Evolutionary conservation across 2,329 filamentous ascomycete species (phyloP).

Genomic region (Botrytis squamosa): DNA sequence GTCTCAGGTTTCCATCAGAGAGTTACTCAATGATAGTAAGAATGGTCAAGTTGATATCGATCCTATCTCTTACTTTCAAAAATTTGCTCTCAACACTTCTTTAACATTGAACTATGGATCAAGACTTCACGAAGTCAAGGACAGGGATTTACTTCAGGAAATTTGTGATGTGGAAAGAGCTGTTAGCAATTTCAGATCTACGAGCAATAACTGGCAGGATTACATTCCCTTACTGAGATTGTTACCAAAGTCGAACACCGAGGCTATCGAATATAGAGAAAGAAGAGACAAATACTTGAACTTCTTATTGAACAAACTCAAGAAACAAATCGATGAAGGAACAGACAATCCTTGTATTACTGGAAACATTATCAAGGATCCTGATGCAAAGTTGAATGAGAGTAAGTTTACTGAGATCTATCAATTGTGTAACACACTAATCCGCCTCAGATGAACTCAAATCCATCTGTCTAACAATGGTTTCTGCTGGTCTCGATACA

Average conservation of each 20-base stretch:
- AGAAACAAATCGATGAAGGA: slow-evolving; percentile 59
- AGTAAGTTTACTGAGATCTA: slow-evolving; percentile 43
- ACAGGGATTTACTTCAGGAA: slow-evolving; percentile 66
- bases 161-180: slow-evolving; percentile 74
- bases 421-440: slow-evolving; percentile 42
- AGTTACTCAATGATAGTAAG: slow-evolving; percentile 64
- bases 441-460: slow-evolving; percentile 64
- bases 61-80: slow-evolving; percentile 70
- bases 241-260: slow-evolving; percentile 58
- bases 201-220: slow-evolving; percentile 82
- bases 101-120: slow-evolving; percentile 78
- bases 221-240: slow-evolving; percentile 75
- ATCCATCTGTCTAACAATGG: slow-evolving; percentile 79
- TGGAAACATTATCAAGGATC: slow-evolving; percentile 60
- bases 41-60: slow-evolving; percentile 64
- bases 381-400: slow-evolving; percentile 66
- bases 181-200: slow-evolving; percentile 73
- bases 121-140: slow-evolving; percentile 65
- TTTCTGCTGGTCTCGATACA: slow-evolving; percentile 78
- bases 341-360: slow-evolving; percentile 68
- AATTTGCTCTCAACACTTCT: slow-evolving; percentile 74
- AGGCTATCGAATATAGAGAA: slow-evolving; percentile 64
- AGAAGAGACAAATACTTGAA: slow-evolving; percentile 67
- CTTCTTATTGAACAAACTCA: slow-evolving; percentile 57
- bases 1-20: slow-evolving; percentile 67